phyloP scores from a whole-genome alignment of 2,329 filamentous ascomycete genomes.

The Colletotrichum somersetense region DNA sequence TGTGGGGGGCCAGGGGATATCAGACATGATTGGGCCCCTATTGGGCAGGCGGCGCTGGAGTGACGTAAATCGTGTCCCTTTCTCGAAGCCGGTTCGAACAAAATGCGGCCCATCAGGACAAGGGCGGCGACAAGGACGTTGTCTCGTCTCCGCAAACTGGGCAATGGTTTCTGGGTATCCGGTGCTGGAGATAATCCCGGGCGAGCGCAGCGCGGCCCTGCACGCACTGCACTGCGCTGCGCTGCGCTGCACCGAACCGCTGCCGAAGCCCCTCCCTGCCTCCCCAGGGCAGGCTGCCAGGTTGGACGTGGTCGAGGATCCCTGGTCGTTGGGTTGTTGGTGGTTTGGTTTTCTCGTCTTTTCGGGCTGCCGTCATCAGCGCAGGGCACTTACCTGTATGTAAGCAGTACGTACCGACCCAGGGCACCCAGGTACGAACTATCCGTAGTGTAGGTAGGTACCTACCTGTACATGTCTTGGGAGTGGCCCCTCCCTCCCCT shows the following conservation, averaged over 20 bases:
- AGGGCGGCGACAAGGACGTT: conserved; percentile 1
- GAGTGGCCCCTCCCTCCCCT: no score
- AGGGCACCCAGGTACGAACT: no score
- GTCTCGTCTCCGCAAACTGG: conserved; percentile 23
- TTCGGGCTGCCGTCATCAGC: conserved; percentile 14
- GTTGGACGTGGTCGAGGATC: conserved; percentile 2
- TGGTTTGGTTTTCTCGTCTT: conserved; percentile 1
- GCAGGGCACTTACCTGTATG: not conserved
- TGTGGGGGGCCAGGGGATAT: not conserved
- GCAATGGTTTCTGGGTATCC: conserved; percentile 38
- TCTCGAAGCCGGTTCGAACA: conserved; percentile 38
- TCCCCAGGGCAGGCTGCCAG: not conserved
- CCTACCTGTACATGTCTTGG: no score
- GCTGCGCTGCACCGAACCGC: conserved; percentile 29
- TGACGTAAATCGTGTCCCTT: conserved; percentile 29
- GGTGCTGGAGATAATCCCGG: conserved; percentile 28
- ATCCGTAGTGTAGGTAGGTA: no score
- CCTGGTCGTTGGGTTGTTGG: conserved; percentile 21
- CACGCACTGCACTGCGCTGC: not conserved
- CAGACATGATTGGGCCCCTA: conserved; percentile 15
- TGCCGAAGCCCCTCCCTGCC: conserved; percentile 24
- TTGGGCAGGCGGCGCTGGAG: conserved; percentile 21
- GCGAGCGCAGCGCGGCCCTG: conserved; percentile 8
- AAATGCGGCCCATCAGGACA: conserved; percentile 15
- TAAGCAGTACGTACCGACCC: no score